Percentiles rank a stretch among this genome's conserved stretches.
These are phyloP conservation scores for Cucurbita argyrosperma DNA, from an alignment of 306 rosid species.

Conservation along the genomic window DNA sequence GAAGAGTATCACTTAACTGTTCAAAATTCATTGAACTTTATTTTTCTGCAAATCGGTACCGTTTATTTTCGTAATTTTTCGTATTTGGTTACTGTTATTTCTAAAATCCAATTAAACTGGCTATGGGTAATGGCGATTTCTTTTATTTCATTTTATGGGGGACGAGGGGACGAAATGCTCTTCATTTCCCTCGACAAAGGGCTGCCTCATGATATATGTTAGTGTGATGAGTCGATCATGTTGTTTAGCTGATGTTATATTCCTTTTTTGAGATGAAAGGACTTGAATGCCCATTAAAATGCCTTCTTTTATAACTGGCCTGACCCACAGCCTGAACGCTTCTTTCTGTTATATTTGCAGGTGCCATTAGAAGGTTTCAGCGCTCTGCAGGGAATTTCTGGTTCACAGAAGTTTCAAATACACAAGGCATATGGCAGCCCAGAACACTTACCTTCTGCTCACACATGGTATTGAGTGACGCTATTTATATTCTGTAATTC, in stretches of 20 bases:
- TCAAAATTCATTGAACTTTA: neutral
- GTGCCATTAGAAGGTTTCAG: constrained; percentile 99
- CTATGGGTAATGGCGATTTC: neutral
- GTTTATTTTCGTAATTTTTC: neutral
- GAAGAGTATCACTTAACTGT: neutral
- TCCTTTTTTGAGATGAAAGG: neutral
- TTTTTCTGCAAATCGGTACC: neutral
- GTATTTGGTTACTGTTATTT: neutral
- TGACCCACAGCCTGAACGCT: neutral
- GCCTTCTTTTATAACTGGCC: neutral
- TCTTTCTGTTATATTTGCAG: constrained; percentile 25
- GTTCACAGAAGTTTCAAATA: constrained; percentile 95
- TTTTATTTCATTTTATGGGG: neutral
- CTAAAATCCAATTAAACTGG: neutral
- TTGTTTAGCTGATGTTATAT: neutral
- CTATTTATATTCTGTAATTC: neutral
- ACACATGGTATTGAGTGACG: constrained; percentile 55
- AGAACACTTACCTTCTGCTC: constrained; percentile 97
- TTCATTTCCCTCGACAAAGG: neutral
- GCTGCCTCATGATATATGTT: neutral
- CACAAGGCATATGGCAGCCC: constrained; percentile 98
- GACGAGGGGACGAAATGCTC: neutral
- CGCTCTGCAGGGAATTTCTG: constrained; percentile 98
- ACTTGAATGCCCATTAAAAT: neutral
- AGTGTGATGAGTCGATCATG: neutral